Base-by-base conservation (phyloP, 805 yeast genomes). In the Zygosaccharomyces bisporus region DNA sequence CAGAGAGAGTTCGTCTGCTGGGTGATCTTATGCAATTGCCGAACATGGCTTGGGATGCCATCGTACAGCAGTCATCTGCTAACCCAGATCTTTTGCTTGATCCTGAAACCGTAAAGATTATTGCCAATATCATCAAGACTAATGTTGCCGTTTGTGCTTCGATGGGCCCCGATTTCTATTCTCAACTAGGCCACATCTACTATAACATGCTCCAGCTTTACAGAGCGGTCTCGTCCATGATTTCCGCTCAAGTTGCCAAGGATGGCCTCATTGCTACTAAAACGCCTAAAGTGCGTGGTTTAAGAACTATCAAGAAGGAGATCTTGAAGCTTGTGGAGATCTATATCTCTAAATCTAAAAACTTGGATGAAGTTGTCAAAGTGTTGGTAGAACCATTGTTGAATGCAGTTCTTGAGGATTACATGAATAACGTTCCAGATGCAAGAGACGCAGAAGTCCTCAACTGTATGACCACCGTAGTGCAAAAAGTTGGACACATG, bases 361-460 rank as follows among this genome's bases (percentile, higher is more conserved):
- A 88, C 58, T 71, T 77, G 47, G 90, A 89, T 47, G 91, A 87
- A 55, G 82, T 91, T 41, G 96, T 86, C 18, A 75, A 81, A 39
- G 88, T 84, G 51, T 75, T 93, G 53, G 81, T 89, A 3, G 86
- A 86, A 51, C 95, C 95, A 23, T 71, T 93, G 59, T 78, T 93
- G 50, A 75, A 75, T 35, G 87, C 97, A 0, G 90, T 88, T 12
- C 75, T 93, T 51, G 95, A 85, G 49, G 99, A 93, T 65, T 93
- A 93, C 69, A 80, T 79, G 58, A 71, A 80, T 13, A 86, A 86
- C 60, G 95, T 89, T 25, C 95, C 98, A 3, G 95, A 89, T 70
- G 96, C 97, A 7, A 82, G 98, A 63, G 99, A 93, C 69, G 96
- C 96, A 6, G 99, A 93, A 69, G 99, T 93, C 4, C 75, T 93